Conservation (phyloP, 257 asterid species). For the Vinca minor region DNA sequence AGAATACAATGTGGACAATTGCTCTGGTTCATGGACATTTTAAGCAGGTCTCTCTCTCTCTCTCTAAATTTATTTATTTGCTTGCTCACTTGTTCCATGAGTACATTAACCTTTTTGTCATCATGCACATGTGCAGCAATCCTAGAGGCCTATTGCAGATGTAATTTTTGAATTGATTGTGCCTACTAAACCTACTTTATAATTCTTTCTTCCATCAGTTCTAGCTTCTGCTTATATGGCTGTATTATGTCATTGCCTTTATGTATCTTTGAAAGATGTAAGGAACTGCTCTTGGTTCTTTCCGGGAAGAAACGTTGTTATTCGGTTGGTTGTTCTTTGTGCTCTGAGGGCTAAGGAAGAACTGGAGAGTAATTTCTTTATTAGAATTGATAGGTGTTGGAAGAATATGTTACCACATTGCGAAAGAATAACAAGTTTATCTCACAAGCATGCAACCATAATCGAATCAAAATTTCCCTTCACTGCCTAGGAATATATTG, state of each 20-base stretch:
- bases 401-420: not conserved
- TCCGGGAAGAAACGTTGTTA: not conserved
- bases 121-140: not conserved
- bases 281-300: not conserved
- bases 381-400: not conserved
- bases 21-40: conserved; percentile 96
- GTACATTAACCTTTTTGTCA: not conserved
- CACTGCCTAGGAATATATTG: not conserved
- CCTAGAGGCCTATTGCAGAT: not conserved
- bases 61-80: not conserved
- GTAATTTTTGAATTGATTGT: not conserved
- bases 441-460: not conserved
- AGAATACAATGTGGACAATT: conserved; percentile 85
- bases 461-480: not conserved
- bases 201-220: not conserved
- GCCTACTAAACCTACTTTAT: not conserved
- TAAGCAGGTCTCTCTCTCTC: conserved; percentile 44
- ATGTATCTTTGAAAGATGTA: not conserved
- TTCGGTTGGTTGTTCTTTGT: not conserved
- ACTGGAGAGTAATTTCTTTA: not conserved
- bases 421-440: not conserved
- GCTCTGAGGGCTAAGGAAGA: not conserved
- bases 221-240: not conserved
- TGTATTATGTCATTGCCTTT: conserved; percentile 1
- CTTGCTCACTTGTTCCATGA: too few species aligned